Base-by-base conservation (phyloP, 257 asterid genomes). In the Rubia yunnanensis region DNA sequence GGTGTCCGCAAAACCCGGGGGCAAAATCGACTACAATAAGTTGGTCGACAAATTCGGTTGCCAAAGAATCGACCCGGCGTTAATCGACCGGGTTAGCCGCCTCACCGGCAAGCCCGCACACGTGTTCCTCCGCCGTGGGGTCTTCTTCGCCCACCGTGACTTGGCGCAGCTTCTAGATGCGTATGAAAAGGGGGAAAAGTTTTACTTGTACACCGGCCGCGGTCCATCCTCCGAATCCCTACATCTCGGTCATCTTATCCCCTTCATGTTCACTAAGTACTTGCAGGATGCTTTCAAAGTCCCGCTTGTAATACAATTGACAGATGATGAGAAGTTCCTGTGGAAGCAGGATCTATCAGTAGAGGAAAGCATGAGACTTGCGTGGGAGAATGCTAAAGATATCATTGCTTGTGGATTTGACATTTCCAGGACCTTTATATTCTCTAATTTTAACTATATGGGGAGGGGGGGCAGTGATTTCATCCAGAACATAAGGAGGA, bases 351-450 rank as follows among this genome's bases (percentile, higher is more conserved):
- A 88, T 81, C 66, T 92, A 72, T 69, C 89, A 0, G 90, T 90
- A 70, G 97, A 92, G 82, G 99, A 89, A 64, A 85, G 96, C 68
- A 85, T 86, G 78, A 85, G 97, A 75, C 95, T 92, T 50, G 99
- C 96, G 1, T 89, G 97, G 15, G 97, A 92, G 78, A 89, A 89
- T 79, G 97, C 99, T 2, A 92, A 92, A 75, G 99, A 92, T 70
- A 88, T 92, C 20, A 92, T 92, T 41, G 99, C 99, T 59, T 90
- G 99, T 78, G 99, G 99, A 38, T 94, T 94, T 46, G 99, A 94
- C 58, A 44, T 92, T 52, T 84, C 99, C 0, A 86, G 81, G 86
- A 92, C 99, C 2, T 92, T 92, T 72, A 92, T 90, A 57, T 92
- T 92, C 82, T 82, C 92, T 0, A 96, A 94, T 69, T 90, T 88